Base-by-base conservation (phyloP, 2,329 filamentous ascomycete genomes). In the Macrophomina tecta region DNA sequence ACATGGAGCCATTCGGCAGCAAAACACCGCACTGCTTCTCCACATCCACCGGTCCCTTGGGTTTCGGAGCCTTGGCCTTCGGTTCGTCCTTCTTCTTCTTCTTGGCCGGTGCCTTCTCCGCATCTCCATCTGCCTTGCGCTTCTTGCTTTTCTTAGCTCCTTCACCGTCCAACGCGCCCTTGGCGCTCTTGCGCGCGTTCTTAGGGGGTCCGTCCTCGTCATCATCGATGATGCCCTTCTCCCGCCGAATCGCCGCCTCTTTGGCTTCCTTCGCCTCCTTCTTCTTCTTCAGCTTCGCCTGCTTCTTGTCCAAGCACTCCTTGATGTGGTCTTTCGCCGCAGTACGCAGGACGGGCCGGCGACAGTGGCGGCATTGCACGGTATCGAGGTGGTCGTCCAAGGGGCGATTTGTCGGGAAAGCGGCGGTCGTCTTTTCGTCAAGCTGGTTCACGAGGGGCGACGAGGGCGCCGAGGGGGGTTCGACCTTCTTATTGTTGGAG, bases 61-160 rank as follows among this genome's bases (percentile, higher is more conserved):
- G 90, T 74, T 97, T 97, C 0, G 92, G 86, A 0, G 87, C 84
- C 79, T 96, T 97, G 23, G 89, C 85, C 77, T 96, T 96, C 0
- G 90, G 90, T 74, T 97, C 93, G 69, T 97, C 93, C 81, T 97
- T 97, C 83, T 97, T 97, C 83, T 97, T 97, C 83, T 97, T 97
- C 70, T 89, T 87, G 79, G 76, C 74, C 0, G 91, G 90, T 16
- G 87, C 91, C 81, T 95, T 95, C 64, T 93, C 91, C n/a, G 87
- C 86, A 71, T 94, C 84, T 30, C 76, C 81, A 40, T 82, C 80
- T 2, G 82, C 76, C 72, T 83, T 83, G 66, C 82, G 75, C 77
- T 83, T 83, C 74, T 82, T 82, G 51, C 79, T 78, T 69, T 80
- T 80, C 72, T 78, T 81, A 6, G 77, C 78, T 11, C 74, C 76